These are phyloP conservation scores for Aspergillus indologenus DNA, from an alignment of 495 filamentous ascomycete species.

Conservation along the genomic window DNA sequence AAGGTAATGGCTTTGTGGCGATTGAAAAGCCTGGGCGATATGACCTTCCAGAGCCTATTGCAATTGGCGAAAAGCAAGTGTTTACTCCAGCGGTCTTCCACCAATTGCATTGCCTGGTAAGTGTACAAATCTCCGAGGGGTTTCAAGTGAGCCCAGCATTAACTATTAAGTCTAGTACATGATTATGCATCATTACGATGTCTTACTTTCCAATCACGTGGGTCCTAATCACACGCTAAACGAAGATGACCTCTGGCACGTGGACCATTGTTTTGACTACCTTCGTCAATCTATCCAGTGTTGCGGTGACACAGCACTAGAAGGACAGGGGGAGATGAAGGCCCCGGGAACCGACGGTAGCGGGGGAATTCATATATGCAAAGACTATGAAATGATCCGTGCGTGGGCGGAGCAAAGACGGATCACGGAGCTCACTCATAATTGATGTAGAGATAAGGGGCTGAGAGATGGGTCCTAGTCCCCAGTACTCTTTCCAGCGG, in stretches of 20 bases:
- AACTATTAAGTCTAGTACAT: not conserved
- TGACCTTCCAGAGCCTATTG: not conserved
- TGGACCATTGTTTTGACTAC: not conserved
- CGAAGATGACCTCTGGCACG: not conserved
- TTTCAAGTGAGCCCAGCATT: not conserved
- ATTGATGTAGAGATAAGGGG: too few species aligned
- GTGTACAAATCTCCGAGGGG: not conserved
- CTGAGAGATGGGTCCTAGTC: too few species aligned
- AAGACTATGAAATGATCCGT: too few species aligned
- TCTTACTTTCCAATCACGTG: not conserved
- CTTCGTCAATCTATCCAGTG: not conserved
- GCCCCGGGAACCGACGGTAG: too few species aligned
- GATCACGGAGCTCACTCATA: too few species aligned
- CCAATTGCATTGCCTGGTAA: not conserved
- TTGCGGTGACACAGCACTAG: not conserved
- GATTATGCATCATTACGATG: not conserved
- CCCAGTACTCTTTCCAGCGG: too few species aligned
- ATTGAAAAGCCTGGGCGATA: not conserved
- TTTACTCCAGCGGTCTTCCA: not conserved
- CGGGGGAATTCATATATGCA: too few species aligned
- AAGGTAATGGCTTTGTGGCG: not conserved
- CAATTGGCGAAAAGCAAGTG: not conserved
- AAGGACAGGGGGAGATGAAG: too few species aligned
- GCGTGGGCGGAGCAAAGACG: too few species aligned
- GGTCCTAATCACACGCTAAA: not conserved